These are phyloP conservation scores for Colletotrichum salicis DNA, from an alignment of 2,329 filamentous ascomycete genomes.

Conservation along the genomic window DNA sequence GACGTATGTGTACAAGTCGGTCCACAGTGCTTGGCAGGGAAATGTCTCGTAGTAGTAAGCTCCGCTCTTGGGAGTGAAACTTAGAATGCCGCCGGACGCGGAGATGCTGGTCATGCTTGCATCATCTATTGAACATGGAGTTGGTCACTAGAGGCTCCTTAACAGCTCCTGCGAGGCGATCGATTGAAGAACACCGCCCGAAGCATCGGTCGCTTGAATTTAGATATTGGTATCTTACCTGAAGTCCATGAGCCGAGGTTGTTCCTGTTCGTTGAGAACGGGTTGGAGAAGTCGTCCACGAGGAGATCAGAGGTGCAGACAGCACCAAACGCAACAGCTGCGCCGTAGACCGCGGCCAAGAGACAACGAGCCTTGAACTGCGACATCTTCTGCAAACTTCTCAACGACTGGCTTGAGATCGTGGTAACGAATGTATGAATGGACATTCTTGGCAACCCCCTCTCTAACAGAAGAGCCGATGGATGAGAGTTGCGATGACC, in stretches of 20 bases:
- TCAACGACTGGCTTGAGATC: not conserved
- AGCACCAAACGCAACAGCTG: constrained; percentile 33
- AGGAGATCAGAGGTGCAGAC: constrained; percentile 44
- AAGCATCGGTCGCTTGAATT: not conserved
- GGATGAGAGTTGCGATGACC: not conserved
- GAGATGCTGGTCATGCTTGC: constrained; percentile 55
- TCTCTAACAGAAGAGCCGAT: not conserved
- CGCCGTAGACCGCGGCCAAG: constrained; percentile 32
- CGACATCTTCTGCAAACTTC: constrained; percentile 34
- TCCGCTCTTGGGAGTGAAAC: constrained; percentile 58
- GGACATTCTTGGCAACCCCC: not conserved
- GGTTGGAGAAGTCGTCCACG: constrained; percentile 47
- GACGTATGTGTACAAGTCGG: constrained; percentile 59
- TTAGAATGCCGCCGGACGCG: constrained; percentile 55
- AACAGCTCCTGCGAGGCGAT: not conserved
- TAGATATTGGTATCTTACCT: constrained; percentile 41
- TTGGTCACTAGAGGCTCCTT: constrained; percentile 19
- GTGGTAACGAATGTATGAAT: not conserved
- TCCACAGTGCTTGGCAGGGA: constrained; percentile 55
- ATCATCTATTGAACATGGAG: constrained; percentile 53
- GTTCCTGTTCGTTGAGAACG: constrained; percentile 46
- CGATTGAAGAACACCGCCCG: not conserved
- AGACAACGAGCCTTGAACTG: constrained; percentile 30
- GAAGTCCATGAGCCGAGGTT: constrained; percentile 48
- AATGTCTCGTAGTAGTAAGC: constrained; percentile 67